Conservation (phyloP, 495 filamentous ascomycete genomes). For the Penicilliopsis zonata region DNA sequence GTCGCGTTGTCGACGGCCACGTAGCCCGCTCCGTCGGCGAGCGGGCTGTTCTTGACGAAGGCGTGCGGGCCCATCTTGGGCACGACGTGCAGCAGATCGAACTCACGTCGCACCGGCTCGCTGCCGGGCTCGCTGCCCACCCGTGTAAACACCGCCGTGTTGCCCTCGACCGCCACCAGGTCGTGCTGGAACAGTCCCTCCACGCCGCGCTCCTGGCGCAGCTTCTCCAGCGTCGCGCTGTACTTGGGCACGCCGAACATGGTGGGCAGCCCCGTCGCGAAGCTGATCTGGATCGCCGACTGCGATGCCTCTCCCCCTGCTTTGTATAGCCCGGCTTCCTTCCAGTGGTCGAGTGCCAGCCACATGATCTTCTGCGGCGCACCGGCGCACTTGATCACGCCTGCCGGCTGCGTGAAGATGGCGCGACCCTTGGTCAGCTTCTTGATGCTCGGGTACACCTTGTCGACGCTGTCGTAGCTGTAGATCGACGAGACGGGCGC, state of each 20-base stretch:
- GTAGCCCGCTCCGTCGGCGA: constrained; percentile 49
- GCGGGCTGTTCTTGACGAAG: constrained; percentile 43
- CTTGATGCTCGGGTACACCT: constrained; percentile 43
- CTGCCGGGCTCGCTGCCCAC: constrained; percentile 33
- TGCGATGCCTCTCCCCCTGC: constrained; percentile 15
- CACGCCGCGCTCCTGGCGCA: constrained; percentile 51
- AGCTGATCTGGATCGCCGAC: constrained; percentile 49
- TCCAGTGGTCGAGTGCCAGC: constrained; percentile 58
- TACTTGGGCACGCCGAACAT: constrained; percentile 68
- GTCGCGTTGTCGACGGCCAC: constrained; percentile 53
- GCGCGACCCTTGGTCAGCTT: constrained; percentile 44
- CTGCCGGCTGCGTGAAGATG: constrained; percentile 57
- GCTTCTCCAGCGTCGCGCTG: constrained; percentile 43
- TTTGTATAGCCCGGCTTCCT: constrained; percentile 45
- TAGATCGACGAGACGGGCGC: constrained; percentile 54
- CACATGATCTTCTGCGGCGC: constrained; percentile 63
- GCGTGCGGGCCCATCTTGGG: constrained; percentile 52
- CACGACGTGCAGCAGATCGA: constrained; percentile 48
- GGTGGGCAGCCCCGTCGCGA: constrained; percentile 45
- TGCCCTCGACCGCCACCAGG: constrained; percentile 47
- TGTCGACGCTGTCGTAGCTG: constrained; percentile 46
- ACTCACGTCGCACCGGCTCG: constrained; percentile 35
- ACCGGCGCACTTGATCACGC: constrained; percentile 56
- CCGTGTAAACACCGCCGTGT: constrained; percentile 38
- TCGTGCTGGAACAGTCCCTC: constrained; percentile 58